Percentiles rank a stretch among this genome's conserved stretches.
phyloP scores from a whole-genome alignment of 2,329 filamentous ascomycete genomes.

The Neopestalotiopsis clavispora region DNA sequence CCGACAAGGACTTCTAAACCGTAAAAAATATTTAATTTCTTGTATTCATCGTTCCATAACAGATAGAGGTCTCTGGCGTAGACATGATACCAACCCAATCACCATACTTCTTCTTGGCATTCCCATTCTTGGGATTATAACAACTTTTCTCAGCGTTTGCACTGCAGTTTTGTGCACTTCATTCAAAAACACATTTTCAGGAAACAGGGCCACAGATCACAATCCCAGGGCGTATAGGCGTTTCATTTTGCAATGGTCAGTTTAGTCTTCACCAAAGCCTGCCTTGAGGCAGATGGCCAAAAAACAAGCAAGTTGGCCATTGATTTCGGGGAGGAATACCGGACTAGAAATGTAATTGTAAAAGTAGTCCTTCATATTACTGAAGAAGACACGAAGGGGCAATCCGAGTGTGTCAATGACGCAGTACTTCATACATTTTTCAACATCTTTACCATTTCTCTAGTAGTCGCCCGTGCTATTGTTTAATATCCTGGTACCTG shows the following conservation, averaged over 20 bases:
- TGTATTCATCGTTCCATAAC: slow-evolving; percentile 1
- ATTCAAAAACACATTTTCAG: not conserved
- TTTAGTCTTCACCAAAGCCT: not conserved
- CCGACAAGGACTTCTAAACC: slow-evolving; percentile 25
- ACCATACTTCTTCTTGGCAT: not conserved
- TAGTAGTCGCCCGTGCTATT: too few relatives aligned
- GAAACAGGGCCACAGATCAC: not conserved
- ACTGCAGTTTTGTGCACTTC: not conserved
- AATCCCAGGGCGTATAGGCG: not conserved
- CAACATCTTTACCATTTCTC: not conserved
- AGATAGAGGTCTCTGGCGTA: not conserved
- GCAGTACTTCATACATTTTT: not conserved
- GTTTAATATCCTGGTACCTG: too few relatives aligned
- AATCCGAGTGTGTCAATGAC: not conserved
- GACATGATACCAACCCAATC: slow-evolving; percentile 7
- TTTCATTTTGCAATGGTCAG: not conserved
- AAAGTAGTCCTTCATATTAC: not conserved
- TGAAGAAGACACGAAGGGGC: not conserved
- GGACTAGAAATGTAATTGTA: not conserved
- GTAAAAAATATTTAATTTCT: slow-evolving; percentile 4
- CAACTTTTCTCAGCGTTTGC: not conserved
- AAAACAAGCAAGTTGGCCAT: not conserved
- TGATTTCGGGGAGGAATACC: not conserved
- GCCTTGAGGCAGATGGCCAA: not conserved
- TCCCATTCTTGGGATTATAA: not conserved